phyloP scores from a whole-genome alignment of 345 rosid species.

The Sisymbrium altissimum region DNA sequence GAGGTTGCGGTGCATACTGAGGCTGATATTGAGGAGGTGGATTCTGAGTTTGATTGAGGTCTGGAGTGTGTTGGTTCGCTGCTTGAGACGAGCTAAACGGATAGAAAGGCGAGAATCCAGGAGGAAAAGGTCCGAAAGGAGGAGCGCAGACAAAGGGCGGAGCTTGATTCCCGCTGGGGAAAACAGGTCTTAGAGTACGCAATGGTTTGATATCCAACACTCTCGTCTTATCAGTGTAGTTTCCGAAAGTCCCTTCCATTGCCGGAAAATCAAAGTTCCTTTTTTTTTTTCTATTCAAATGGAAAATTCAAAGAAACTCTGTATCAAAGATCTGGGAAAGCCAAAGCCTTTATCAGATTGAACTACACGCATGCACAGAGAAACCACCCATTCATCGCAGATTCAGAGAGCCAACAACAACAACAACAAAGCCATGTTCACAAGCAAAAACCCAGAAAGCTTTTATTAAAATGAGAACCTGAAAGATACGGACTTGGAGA shows the following conservation, averaged over 20 bases:
- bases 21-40: constrained; percentile 16
- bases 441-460: background rate
- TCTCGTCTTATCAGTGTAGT: constrained; percentile 49
- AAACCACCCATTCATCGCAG: constrained; percentile 13
- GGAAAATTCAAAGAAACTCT: no score
- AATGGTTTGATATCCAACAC: constrained; percentile 83
- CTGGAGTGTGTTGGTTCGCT: constrained; percentile 31
- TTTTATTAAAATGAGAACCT: background rate
- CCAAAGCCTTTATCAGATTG: background rate
- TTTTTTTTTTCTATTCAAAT: background rate
- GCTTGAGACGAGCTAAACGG: constrained; percentile 43
- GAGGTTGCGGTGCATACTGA: background rate
- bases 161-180: constrained; percentile 43
- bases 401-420: background rate
- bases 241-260: constrained; percentile 52
- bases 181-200: constrained; percentile 60
- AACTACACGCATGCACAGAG: constrained; percentile 22
- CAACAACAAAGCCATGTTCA: background rate
- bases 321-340: no score
- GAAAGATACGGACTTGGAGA: background rate
- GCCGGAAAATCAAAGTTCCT: background rate
- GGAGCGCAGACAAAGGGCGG: constrained; percentile 49
- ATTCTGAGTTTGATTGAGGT: constrained; percentile 38
- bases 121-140: constrained; percentile 52
- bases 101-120: constrained; percentile 66